These are phyloP conservation scores for Polygonum aviculare DNA, from an alignment of 148 eudicot species.

Conservation along the genomic window DNA sequence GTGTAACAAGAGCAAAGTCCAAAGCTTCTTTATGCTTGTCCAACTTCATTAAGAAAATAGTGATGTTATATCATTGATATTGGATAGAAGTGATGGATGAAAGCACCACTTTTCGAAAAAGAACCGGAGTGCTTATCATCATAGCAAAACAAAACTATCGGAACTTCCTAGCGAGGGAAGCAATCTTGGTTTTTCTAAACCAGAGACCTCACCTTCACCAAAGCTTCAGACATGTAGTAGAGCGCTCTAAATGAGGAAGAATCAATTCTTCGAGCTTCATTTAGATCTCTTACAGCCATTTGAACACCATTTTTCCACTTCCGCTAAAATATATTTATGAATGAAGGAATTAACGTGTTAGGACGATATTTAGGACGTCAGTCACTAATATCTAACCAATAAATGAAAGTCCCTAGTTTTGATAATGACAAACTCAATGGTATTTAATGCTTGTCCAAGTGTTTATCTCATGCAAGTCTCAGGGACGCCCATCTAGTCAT, in stretches of 20 bases:
- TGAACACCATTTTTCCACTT: conserved; percentile 91
- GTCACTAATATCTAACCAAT: too few relatives aligned
- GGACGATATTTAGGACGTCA: too few relatives aligned
- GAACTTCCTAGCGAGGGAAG: background rate
- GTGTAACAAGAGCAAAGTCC: conserved; percentile 79
- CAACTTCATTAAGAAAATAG: conserved; percentile 30
- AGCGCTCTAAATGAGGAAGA: conserved; percentile 65
- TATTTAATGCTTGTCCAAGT: too few relatives aligned
- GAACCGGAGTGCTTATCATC: background rate
- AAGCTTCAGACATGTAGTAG: conserved; percentile 61
- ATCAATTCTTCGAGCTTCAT: conserved; percentile 60
- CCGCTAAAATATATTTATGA: conserved; percentile 31
- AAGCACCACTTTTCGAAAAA: background rate
- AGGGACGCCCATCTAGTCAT: too few relatives aligned
- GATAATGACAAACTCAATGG: too few relatives aligned
- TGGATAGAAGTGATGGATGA: background rate
- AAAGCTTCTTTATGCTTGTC: conserved; percentile 83
- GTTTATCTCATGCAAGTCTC: too few relatives aligned
- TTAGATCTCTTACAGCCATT: conserved; percentile 80
- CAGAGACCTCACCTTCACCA: conserved; percentile 42
- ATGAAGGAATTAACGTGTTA: background rate
- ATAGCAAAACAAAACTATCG: background rate
- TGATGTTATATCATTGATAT: background rate
- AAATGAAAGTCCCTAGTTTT: too few relatives aligned
- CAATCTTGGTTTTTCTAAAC: background rate